A percentile compares a stretch with the other conserved stretches of the same genome.
Evolutionary conservation across 305 asterid species (phyloP).

Genomic region (Andrographis paniculata): DNA sequence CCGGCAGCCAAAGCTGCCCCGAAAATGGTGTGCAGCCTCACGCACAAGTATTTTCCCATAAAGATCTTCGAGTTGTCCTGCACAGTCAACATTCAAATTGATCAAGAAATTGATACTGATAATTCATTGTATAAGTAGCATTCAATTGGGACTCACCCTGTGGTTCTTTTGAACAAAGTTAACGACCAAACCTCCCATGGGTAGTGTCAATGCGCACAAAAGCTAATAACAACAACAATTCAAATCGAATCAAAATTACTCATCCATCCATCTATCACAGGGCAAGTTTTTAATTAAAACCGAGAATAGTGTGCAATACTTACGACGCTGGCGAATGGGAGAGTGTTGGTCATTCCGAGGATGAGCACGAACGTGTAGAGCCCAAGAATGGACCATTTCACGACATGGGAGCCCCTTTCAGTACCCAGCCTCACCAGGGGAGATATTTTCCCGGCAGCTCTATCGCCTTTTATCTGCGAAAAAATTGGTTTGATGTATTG

Average conservation of each 20-base stretch:
- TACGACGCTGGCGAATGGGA: constrained; percentile 46
- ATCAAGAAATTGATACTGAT: not conserved
- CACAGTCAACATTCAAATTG: not conserved
- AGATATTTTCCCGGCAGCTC: constrained; percentile 50
- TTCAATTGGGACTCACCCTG: constrained; percentile 34
- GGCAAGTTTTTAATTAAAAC: constrained; percentile 9
- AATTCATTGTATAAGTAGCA: no score
- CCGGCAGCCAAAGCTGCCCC: constrained; percentile 12
- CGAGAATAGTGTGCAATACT: constrained; percentile 13
- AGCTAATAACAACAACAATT: no score
- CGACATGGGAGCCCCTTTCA: constrained; percentile 32
- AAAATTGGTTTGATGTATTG: no score
- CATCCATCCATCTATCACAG: no score
- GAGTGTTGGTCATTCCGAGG: constrained; percentile 34
- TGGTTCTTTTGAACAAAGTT: constrained; percentile 45
- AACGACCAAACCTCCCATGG: constrained; percentile 44
- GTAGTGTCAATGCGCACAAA: constrained; percentile 40
- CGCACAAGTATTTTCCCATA: constrained; percentile 10
- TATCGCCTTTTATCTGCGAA: constrained; percentile 51
- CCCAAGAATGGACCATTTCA: constrained; percentile 34
- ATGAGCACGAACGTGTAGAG: constrained; percentile 34
- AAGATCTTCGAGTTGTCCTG: constrained; percentile 10
- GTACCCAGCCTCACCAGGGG: constrained; percentile 69
- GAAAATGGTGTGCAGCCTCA: constrained; percentile 9
- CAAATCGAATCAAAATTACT: no score